Percentiles rank a stretch among this genome's conserved stretches.
Conservation (phyloP, 148 eudicot species). For the Beta vulgaris region DNA sequence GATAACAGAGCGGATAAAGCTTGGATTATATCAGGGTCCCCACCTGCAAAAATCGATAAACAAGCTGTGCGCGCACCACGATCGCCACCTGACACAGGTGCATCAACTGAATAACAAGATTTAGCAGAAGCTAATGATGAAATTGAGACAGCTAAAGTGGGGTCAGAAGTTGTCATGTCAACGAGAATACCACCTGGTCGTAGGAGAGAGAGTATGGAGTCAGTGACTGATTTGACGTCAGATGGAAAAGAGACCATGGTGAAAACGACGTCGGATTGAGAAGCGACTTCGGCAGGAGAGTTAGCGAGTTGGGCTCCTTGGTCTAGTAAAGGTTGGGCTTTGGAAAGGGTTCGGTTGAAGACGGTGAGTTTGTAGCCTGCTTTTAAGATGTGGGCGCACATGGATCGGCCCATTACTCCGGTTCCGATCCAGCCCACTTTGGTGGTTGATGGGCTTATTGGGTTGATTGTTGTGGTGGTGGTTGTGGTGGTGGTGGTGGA, state of each 20-base stretch:
- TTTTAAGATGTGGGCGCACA: conserved; percentile 80
- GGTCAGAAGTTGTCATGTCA: conserved; percentile 98
- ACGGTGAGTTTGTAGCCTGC: conserved; percentile 87
- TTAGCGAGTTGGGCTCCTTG: conserved; percentile 61
- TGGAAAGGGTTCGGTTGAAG: conserved; percentile 85
- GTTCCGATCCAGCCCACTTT: conserved; percentile 93
- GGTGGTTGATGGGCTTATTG: conserved; percentile 58
- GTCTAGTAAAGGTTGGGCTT: conserved; percentile 59
- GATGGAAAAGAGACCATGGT: conserved; percentile 93
- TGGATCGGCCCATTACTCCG: conserved; percentile 94
- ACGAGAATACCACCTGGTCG: conserved; percentile 51
- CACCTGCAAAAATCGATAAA: conserved; percentile 85
- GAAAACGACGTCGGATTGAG: conserved; percentile 89
- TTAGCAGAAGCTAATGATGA: conserved; percentile 39
- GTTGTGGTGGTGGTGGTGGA: conserved; percentile 18
- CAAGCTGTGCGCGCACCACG: conserved; percentile 60
- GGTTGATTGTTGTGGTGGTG: conserved; percentile 38
- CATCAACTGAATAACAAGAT: conserved; percentile 60
- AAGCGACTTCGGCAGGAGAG: conserved; percentile 58
- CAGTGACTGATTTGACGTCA: conserved; percentile 78
- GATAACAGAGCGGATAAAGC: conserved; percentile 45
- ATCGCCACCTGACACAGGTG: conserved; percentile 97
- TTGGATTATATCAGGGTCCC: conserved; percentile 39
- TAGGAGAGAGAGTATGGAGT: conserved; percentile 54
- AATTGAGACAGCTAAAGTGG: conserved; percentile 62